Percentiles rank a stretch among this genome's conserved stretches.
Conservation (phyloP, 1,284 basidiomycete genomes). For the Hymenochaete sp. region DNA sequence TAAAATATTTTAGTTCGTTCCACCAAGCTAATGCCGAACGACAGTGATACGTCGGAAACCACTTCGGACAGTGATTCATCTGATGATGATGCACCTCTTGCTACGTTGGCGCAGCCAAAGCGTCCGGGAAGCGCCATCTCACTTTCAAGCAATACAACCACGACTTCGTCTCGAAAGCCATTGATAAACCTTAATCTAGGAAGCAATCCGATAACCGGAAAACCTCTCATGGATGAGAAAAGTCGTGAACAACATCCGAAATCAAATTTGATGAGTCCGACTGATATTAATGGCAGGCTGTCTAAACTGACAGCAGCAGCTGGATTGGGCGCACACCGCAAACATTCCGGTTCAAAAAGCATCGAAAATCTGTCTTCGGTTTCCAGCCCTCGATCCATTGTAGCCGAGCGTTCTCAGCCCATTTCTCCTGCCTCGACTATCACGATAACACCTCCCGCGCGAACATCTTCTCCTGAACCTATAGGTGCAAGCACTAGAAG, state of each 20-base stretch:
- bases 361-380: constrained; percentile 16
- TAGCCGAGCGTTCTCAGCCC: constrained; percentile 1
- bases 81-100: constrained; percentile 36
- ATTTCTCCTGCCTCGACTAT: constrained; percentile 12
- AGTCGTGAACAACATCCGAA: constrained; percentile 19
- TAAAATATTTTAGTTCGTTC: constrained; percentile 18
- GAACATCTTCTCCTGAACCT: constrained; percentile 7
- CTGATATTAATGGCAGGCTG: constrained; percentile 23
- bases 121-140: constrained; percentile 40
- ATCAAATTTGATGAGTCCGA: constrained; percentile 11
- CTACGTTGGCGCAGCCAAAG: constrained; percentile 31
- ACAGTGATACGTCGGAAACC: constrained; percentile 21
- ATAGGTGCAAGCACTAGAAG: neutral
- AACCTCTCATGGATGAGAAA: constrained; percentile 19
- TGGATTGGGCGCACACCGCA: constrained; percentile 8
- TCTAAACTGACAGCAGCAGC: constrained; percentile 18
- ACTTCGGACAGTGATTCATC: constrained; percentile 20
- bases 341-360: constrained; percentile 12
- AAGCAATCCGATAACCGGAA: constrained; percentile 25
- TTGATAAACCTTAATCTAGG: constrained; percentile 39
- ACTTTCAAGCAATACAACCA: constrained; percentile 27
- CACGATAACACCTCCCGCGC: constrained; percentile 9
- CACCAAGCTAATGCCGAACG: constrained; percentile 7
- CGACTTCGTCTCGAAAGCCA: constrained; percentile 32
- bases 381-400: neutral